Evolutionary conservation across 768 basidiomycete species (phyloP).

Genomic region (Suillus decipiens): DNA sequence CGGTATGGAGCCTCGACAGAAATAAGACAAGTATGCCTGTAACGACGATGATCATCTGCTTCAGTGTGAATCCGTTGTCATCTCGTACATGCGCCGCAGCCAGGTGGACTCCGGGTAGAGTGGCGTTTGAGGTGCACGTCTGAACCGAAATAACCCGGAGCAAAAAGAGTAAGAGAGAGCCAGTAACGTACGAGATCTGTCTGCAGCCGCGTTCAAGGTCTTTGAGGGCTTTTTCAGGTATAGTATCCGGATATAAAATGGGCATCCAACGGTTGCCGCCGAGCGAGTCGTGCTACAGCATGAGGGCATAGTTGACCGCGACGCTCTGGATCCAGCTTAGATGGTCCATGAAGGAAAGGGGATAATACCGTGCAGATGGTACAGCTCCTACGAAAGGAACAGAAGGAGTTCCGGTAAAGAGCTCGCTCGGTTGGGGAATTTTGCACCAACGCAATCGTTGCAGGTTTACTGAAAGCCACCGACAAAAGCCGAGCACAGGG

Average conservation of each 20-base stretch:
- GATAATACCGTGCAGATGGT: background rate
- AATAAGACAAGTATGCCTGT: background rate
- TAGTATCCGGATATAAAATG: background rate
- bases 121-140: background rate
- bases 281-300: background rate
- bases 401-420: slow-evolving; percentile 3
- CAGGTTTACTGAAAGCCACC: slow-evolving; percentile 3
- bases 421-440: background rate
- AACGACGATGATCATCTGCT: background rate
- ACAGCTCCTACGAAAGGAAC: slow-evolving; percentile 6
- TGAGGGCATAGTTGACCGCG: background rate
- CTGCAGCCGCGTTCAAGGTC: no score
- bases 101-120: background rate
- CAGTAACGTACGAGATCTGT: background rate
- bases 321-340: background rate
- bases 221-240: background rate
- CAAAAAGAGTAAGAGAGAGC: background rate
- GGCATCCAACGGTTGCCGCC: background rate
- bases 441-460: background rate
- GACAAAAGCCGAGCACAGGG: slow-evolving; percentile 6
- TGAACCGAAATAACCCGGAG: background rate
- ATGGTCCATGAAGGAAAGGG: background rate
- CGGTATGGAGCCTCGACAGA: background rate
- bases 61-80: background rate
- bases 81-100: background rate